These are phyloP conservation scores for Stygiomarasmius scandens DNA, from an alignment of 1,284 basidiomycete genomes.

Conservation along the genomic window DNA sequence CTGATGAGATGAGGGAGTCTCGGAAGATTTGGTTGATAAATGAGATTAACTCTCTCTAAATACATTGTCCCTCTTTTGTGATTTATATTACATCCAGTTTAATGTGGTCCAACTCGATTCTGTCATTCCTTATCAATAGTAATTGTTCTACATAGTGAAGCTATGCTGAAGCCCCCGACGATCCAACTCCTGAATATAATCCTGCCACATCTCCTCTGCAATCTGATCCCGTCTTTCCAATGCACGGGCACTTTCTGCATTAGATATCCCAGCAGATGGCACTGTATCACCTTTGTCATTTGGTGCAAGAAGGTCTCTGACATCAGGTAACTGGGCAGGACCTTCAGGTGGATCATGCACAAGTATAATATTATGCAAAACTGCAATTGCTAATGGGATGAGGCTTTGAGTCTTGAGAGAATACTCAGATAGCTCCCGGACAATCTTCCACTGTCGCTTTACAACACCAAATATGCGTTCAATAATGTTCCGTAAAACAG, in stretches of 20 bases:
- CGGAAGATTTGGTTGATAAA: not conserved
- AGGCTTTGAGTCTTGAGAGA: conserved; percentile 30
- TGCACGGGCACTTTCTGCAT: conserved; percentile 3
- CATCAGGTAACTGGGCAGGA: conserved; percentile 2
- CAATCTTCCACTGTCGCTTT: conserved; percentile 35
- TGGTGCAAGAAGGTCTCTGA: conserved; percentile 8
- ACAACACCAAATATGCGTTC: conserved; percentile 46
- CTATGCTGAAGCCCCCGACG: not conserved
- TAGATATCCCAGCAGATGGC: not conserved
- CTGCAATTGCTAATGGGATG: conserved; percentile 32
- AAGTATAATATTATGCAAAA: conserved; percentile 41
- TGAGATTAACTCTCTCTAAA: not conserved
- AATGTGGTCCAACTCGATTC: not conserved
- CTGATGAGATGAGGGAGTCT: not conserved
- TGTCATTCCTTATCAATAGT: not conserved
- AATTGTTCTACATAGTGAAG: not conserved
- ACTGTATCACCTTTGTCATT: not conserved
- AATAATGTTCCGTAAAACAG: conserved; percentile 36
- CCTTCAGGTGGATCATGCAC: conserved; percentile 29
- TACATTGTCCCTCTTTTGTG: not conserved
- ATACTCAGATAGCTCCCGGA: conserved; percentile 29
- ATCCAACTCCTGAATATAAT: conserved; percentile 15
- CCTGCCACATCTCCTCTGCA: conserved; percentile 23
- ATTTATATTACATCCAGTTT: not conserved
- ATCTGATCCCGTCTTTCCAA: conserved; percentile 18